Base-by-base conservation (phyloP, 768 basidiomycete genomes). In the Gymnopilus junonius region DNA sequence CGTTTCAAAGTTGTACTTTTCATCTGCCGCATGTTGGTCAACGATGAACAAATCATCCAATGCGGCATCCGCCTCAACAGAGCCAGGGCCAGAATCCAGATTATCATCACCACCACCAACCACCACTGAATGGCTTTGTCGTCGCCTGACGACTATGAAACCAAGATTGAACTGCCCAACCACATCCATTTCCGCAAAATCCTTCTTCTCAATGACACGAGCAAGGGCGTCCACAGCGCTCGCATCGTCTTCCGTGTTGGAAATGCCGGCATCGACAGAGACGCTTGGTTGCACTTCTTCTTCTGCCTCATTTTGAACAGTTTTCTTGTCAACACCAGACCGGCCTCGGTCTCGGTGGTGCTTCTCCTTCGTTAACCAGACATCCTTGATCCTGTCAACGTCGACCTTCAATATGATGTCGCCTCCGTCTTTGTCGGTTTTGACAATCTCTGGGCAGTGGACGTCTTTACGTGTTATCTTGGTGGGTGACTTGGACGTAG, bases 1-100 rank as follows among this genome's bases (percentile, higher is more conserved):
- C 1, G 86, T 92, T 80, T 99, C 97, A 72, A 99, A 99, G 73
- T 99, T 99, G 77, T 93, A 98, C 79, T 99, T 99, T 76, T 99
- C 97, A 75, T 99, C 97, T 5, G 94, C 90, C 4, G 97, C 97
- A 75, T 99, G 97, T 72, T 99, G 97, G 70, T 99, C 97, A 17
- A 99, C 85, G 65, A 99, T 95, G 77, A 98, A 99, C 42, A 99
- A 79, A 70, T 99, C 97, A 71, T 99, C 96, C 77, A 87, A 80
- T 12, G 39, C 62, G 6, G 32, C 58, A 32, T 39, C 37, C 15
- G 2, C 8, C 10, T 31, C 29, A 34, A n/a, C 8, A 45, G 63
- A 55, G 35, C 21, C 35, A 14, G 42, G 14, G 12, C 20, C 27
- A 51, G 29, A 51, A 32, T 8, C 23, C 14, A 32, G 48, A 32